phyloP scores from a whole-genome alignment of 306 rosid species.

The Bauhinia variegata region DNA sequence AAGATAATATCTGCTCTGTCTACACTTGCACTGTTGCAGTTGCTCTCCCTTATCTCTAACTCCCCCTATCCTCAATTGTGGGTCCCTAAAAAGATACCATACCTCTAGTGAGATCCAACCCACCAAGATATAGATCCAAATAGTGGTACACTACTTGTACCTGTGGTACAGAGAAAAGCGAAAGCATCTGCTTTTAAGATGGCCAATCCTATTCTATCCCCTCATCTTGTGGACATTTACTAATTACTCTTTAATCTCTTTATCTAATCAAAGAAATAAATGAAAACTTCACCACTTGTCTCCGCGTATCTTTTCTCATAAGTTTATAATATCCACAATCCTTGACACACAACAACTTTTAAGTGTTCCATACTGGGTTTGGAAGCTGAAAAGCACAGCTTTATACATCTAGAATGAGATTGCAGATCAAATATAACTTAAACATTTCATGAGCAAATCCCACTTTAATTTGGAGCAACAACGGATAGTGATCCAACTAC shows the following conservation, averaged over 20 bases:
- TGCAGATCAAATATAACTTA: slow-evolving; percentile 27
- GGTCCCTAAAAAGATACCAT: slow-evolving; percentile 44
- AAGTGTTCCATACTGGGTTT: background rate
- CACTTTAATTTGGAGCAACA: slow-evolving; percentile 40
- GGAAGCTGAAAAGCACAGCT: slow-evolving; percentile 23
- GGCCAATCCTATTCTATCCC: slow-evolving; percentile 34
- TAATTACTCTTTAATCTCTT: background rate
- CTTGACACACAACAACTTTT: slow-evolving; percentile 15
- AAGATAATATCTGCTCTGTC: no score
- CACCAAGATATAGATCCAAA: slow-evolving; percentile 49
- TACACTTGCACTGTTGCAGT: no score
- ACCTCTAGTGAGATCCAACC: slow-evolving; percentile 61
- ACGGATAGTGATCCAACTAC: slow-evolving; percentile 43
- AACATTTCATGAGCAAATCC: background rate
- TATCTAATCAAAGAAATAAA: background rate
- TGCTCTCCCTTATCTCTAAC: slow-evolving; percentile 4
- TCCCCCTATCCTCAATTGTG: background rate
- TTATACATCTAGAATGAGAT: slow-evolving; percentile 19
- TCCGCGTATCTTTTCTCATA: slow-evolving; percentile 22
- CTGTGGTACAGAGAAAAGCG: slow-evolving; percentile 33
- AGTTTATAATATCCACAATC: no score
- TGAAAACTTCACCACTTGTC: slow-evolving; percentile 34
- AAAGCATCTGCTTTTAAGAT: slow-evolving; percentile 8
- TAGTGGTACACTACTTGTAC: slow-evolving; percentile 36
- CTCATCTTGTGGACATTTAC: slow-evolving; percentile 5